These are phyloP conservation scores for Pythium plurisporium DNA, from an alignment of 352 stramenopile species.

Conservation along the genomic window DNA sequence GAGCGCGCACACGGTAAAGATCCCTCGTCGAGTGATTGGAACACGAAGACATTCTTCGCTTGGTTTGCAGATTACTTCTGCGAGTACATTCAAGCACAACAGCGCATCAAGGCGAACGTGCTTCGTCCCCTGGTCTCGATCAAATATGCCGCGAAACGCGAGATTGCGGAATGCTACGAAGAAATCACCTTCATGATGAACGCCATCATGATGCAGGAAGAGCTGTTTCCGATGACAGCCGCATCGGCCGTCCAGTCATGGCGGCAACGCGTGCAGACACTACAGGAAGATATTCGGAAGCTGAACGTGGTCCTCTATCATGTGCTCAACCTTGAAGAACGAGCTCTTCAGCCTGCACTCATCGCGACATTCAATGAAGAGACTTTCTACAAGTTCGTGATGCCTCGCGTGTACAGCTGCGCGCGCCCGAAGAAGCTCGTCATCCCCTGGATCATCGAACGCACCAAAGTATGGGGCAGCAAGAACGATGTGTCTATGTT, in stretches of 20 bases:
- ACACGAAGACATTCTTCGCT: conserved; percentile 44
- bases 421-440: conserved; percentile 64
- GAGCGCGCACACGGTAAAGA: conserved; percentile 42
- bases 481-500: conserved; percentile 51
- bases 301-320: conserved; percentile 67
- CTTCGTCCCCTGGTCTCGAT: conserved; percentile 54
- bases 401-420: conserved; percentile 65
- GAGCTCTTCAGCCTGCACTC: conserved; percentile 50
- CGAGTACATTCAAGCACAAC: conserved; percentile 63
- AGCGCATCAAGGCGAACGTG: conserved; percentile 60
- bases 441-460: conserved; percentile 80
- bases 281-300: conserved; percentile 71
- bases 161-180: conserved; percentile 63
- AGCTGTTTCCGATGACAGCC: conserved; percentile 40
- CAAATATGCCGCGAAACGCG: conserved; percentile 44
- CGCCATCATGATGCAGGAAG: conserved; percentile 52
- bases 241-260: conserved; percentile 43
- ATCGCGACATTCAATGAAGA: conserved; percentile 62
- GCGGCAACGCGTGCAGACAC: conserved; percentile 34
- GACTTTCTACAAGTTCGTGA: conserved; percentile 70
- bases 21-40: conserved; percentile 8
- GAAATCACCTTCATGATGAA: conserved; percentile 62
- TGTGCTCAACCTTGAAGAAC: conserved; percentile 65
- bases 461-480: conserved; percentile 65
- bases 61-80: conserved; percentile 80